Conservation (phyloP, 73 alveolate species). For the Blepharisma japonicum region DNA sequence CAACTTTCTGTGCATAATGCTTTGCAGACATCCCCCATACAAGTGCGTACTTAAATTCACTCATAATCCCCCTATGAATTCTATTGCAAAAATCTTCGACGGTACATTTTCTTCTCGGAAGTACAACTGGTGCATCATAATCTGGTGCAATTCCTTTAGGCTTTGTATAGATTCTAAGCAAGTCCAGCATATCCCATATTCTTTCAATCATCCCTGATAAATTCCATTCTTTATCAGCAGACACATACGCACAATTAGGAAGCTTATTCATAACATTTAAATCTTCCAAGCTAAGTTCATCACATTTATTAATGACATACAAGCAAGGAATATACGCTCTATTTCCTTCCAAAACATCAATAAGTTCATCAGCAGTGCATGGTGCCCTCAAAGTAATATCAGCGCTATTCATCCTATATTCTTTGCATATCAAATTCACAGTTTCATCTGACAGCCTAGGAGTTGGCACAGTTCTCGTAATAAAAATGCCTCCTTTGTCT, state of each 20-base stretch:
- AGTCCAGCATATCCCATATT: conserved; percentile 96
- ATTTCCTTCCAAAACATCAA: conserved; percentile 98
- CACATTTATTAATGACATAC: conserved; percentile 96
- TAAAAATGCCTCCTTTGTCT: conserved; percentile 92
- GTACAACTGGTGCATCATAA: conserved; percentile 67
- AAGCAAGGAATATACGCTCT: conserved; percentile 96
- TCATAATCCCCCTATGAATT: conserved; percentile 86
- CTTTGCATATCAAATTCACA: conserved; percentile 62
- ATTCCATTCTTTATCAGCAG: conserved; percentile 98
- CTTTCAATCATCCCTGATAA: conserved; percentile 95
- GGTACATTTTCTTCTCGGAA: conserved; percentile 73
- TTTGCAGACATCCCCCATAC: conserved; percentile 97
- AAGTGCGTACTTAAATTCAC: conserved; percentile 92
- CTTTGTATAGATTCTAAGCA: conserved; percentile 96
- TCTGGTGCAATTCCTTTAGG: conserved; percentile 75
- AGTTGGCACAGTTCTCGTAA: conserved; percentile 67
- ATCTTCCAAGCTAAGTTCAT: conserved; percentile 88
- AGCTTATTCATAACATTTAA: conserved; percentile 77
- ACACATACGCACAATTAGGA: conserved; percentile 96
- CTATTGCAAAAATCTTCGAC: conserved; percentile 90
- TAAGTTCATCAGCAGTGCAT: conserved; percentile 95
- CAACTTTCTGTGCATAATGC: conserved; percentile 95
- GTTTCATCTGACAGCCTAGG: conserved; percentile 87
- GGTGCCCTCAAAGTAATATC: conserved; percentile 84
- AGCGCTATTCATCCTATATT: conserved; percentile 89